Conservation (phyloP, 208 protist genomes). For the Acanthamoeba royreba region DNA sequence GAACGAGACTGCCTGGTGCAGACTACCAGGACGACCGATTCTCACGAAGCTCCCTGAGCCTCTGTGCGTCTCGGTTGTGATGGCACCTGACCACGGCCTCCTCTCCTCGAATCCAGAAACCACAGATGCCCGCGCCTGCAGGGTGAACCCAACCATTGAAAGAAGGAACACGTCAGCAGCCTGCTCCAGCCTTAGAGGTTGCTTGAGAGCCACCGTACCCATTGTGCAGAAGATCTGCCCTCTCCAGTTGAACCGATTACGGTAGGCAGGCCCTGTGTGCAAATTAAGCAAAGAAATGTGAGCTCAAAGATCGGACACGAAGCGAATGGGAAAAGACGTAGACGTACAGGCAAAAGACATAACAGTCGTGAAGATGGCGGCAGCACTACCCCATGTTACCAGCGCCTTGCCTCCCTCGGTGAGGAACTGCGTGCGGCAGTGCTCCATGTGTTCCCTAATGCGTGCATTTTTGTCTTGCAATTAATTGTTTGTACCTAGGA, state of each 20-base stretch:
- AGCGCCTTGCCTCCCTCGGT: not conserved
- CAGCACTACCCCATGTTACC: not conserved
- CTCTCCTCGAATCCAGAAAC: not conserved
- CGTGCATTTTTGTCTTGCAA: too few species aligned
- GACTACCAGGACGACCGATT: too few species aligned
- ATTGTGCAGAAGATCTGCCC: slow-evolving; percentile 16
- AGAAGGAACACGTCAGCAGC: not conserved
- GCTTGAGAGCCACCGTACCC: too few species aligned
- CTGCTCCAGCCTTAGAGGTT: too few species aligned
- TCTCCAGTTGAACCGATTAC: not conserved
- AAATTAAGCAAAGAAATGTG: not conserved
- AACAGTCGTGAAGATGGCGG: not conserved
- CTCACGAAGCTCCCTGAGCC: not conserved
- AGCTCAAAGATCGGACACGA: not conserved
- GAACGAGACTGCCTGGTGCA: too few species aligned
- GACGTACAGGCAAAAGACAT: not conserved
- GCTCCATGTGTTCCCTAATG: not conserved
- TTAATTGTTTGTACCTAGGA: too few species aligned
- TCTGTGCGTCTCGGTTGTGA: not conserved
- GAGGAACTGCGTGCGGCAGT: not conserved
- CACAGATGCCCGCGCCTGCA: not conserved
- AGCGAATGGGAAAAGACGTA: not conserved
- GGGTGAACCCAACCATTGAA: not conserved
- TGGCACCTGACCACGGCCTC: not conserved
- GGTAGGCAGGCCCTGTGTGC: not conserved